Evolutionary conservation across 768 basidiomycete species (phyloP), one percentile per base, ranked within the genome.

Genomic region (Leccinum uliginosum): DNA sequence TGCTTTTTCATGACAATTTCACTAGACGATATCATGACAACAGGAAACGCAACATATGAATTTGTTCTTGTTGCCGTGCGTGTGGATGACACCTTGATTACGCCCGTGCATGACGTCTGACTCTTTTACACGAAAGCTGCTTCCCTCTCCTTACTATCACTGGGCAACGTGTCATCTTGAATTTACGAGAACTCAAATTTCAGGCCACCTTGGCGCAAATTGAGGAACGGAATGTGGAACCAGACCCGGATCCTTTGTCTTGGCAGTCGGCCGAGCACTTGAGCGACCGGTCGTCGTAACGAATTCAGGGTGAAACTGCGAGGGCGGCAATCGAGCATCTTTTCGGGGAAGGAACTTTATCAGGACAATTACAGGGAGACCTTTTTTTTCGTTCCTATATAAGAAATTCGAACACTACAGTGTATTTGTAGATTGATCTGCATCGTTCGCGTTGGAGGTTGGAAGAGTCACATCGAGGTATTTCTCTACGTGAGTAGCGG

Each of bases 121-220:
- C 27, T 15, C 2, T 15, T 15, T 8, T 15, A 17, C 27, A 27
- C 19, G 15, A 62, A 56, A 32, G 38, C 55, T 15, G 7, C 53
- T 2, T 35, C 14, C 64, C 64, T 6, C 9, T 62, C 0, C 51
- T 65, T 15, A 17, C 40, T 15, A 43, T 62, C 19, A 24, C 32
- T 4, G 63, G 63, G 3, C 63, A 65, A 29, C 63, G 63, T 10
- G 27, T 58, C 21, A 49, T 65, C 30, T 53, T 65, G 17, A 65
- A 65, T 40, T 40, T 65, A 4, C 56, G 54, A 17, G 35, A 27
- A 11, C 54, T 38, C 14, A 17, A 15, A 23, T 12, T 27, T 14
- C 38, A 23, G 10, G n/a, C 27, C n/a, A 19, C 11, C 30, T 32
- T 17, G 26, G n/a, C 21, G 6, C 24, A 26, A 47, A 26, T 26